phyloP scores from a whole-genome alignment of 1,284 basidiomycete genomes.

The Leccinum solheimii region DNA sequence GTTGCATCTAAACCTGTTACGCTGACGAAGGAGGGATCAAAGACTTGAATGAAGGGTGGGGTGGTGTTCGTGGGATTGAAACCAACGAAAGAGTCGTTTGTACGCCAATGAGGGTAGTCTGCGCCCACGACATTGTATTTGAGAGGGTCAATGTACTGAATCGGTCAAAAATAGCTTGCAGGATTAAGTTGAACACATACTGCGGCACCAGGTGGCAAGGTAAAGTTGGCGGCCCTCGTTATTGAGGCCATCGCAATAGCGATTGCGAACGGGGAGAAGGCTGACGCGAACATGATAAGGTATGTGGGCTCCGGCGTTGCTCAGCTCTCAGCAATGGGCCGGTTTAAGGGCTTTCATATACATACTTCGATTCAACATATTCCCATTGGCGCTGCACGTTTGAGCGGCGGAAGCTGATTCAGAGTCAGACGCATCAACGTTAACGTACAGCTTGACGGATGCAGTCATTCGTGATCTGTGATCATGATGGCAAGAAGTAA shows the following conservation, averaged over 20 bases:
- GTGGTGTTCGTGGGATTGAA: constrained; percentile 49
- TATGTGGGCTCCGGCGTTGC: not conserved
- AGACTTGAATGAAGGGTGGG: constrained; percentile 70
- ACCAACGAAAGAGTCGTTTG: constrained; percentile 36
- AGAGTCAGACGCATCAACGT: too few relatives aligned
- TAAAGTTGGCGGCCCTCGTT: not conserved
- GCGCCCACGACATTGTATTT: constrained; percentile 46
- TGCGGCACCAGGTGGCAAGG: constrained; percentile 19
- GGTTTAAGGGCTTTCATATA: not conserved
- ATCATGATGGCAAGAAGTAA: not conserved
- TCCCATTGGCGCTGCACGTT: not conserved
- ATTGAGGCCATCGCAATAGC: not conserved
- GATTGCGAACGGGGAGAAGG: not conserved
- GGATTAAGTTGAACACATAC: constrained; percentile 9
- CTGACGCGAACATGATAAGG: not conserved
- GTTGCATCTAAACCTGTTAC: constrained; percentile 61
- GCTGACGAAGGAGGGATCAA: constrained; percentile 57
- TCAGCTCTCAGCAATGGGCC: not conserved
- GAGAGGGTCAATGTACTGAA: constrained; percentile 43
- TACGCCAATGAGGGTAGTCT: constrained; percentile 37
- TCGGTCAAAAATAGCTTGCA: constrained; percentile 41
- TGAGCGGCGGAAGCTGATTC: not conserved
- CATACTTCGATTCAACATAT: not conserved
- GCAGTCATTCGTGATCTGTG: not conserved
- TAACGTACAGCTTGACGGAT: too few relatives aligned